phyloP scores from a whole-genome alignment of 148 eudicot species.

The Dianthus caryophyllus region DNA sequence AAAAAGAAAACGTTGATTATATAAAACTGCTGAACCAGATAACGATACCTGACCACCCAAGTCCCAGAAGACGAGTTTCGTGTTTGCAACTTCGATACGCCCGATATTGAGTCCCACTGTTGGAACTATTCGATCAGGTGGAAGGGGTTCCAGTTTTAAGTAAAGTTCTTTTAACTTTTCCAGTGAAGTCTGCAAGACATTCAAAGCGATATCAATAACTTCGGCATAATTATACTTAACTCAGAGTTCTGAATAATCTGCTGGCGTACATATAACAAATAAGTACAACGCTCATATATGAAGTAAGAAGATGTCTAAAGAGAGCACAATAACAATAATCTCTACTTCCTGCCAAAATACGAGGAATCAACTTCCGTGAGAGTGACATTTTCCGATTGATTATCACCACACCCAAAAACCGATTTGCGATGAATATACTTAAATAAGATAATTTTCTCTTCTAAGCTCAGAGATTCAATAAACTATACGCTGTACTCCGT shows the following conservation, averaged over 20 bases:
- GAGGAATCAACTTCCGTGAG: background rate
- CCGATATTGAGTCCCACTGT: constrained; percentile 98
- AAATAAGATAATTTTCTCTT: background rate
- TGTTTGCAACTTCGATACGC: constrained; percentile 81
- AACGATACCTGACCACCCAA: constrained; percentile 97
- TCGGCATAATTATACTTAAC: background rate
- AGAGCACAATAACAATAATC: background rate
- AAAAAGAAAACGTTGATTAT: background rate
- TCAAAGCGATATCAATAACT: background rate
- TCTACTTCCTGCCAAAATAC: background rate
- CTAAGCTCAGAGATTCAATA: too few relatives aligned
- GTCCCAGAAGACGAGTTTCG: constrained; percentile 98
- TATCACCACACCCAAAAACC: background rate
- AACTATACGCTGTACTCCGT: too few relatives aligned
- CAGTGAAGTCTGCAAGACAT: constrained; percentile 56
- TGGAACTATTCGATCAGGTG: constrained; percentile 96
- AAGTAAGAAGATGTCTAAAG: background rate
- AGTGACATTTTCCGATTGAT: background rate
- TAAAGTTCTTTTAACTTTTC: constrained; percentile 89
- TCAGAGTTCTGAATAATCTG: background rate
- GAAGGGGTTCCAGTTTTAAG: constrained; percentile 82
- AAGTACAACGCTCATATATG: background rate
- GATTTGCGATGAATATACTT: background rate
- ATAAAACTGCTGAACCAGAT: background rate
- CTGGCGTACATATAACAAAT: background rate